phyloP scores from a whole-genome alignment of 768 basidiomycete genomes.

The Mycena filopes region DNA sequence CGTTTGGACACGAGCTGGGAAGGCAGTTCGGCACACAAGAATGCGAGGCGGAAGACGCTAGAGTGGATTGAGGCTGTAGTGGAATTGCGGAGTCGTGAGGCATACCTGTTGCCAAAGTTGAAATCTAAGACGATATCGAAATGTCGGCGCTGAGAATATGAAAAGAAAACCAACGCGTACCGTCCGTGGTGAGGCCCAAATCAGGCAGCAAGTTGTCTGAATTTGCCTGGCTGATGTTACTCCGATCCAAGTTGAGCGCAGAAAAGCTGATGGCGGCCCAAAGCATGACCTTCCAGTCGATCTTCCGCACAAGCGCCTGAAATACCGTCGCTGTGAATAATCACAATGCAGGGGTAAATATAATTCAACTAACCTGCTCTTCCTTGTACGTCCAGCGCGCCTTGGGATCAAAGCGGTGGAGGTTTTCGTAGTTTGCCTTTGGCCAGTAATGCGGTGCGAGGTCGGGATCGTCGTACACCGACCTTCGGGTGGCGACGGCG shows the following conservation, averaged over 20 bases:
- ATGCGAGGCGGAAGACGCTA: conserved; percentile 58
- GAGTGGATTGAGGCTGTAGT: not conserved
- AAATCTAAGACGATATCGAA: conserved; percentile 58
- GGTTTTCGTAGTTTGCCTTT: conserved; percentile 62
- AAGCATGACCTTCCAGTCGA: conserved; percentile 71
- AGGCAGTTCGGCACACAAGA: conserved; percentile 67
- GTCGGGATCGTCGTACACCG: conserved; percentile 62
- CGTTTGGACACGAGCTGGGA: conserved; percentile 72
- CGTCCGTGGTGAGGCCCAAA: conserved; percentile 62
- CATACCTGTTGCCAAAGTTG: conserved; percentile 61
- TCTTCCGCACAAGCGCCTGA: conserved; percentile 61
- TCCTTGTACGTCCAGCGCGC: conserved; percentile 71
- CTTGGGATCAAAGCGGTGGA: conserved; percentile 64
- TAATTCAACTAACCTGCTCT: conserved; percentile 50
- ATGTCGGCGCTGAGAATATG: not conserved
- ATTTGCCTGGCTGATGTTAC: conserved; percentile 67
- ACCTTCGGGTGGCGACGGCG: conserved; percentile 59
- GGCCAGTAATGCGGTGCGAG: conserved; percentile 61
- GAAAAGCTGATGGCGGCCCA: conserved; percentile 68
- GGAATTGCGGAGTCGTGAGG: no score
- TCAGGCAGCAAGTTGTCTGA: conserved; percentile 68
- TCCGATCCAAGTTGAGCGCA: conserved; percentile 64
- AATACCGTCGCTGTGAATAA: conserved; percentile 10
- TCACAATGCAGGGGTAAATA: not conserved
- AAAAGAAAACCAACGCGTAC: conserved; percentile 26